These are phyloP conservation scores for Penicillium argentinense DNA, from an alignment of 495 filamentous ascomycete genomes.

Conservation along the genomic window DNA sequence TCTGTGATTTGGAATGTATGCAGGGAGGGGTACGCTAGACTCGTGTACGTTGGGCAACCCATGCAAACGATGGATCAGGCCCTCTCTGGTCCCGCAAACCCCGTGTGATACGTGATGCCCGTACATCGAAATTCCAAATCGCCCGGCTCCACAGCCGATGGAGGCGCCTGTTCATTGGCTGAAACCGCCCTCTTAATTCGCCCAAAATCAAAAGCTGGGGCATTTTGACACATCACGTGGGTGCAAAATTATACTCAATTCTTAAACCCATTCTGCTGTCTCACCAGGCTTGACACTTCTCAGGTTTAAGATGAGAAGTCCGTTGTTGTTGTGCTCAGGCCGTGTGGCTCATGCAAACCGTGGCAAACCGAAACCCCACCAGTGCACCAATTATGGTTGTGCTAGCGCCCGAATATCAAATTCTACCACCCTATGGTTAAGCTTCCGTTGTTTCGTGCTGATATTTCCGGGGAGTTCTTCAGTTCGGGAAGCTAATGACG, in stretches of 20 bases:
- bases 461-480: neutral
- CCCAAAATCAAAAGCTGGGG: neutral
- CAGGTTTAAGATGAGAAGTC: neutral
- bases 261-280: neutral
- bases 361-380: neutral
- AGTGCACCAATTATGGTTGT: neutral
- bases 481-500: no score
- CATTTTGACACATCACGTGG: neutral
- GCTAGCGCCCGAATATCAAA: constrained; percentile 3
- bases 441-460: neutral
- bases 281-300: neutral
- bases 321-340: neutral
- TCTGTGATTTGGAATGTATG: neutral
- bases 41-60: neutral
- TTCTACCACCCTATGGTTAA: neutral
- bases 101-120: constrained; percentile 8
- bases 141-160: constrained; percentile 6
- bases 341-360: neutral
- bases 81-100: neutral
- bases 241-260: neutral
- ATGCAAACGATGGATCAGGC: constrained; percentile 11
- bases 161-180: constrained; percentile 8
- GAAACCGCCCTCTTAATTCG: neutral
- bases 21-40: neutral
- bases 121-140: constrained; percentile 23